These are phyloP conservation scores for Fusarium virguliforme DNA, from an alignment of 2,329 filamentous ascomycete species.

Conservation along the genomic window DNA sequence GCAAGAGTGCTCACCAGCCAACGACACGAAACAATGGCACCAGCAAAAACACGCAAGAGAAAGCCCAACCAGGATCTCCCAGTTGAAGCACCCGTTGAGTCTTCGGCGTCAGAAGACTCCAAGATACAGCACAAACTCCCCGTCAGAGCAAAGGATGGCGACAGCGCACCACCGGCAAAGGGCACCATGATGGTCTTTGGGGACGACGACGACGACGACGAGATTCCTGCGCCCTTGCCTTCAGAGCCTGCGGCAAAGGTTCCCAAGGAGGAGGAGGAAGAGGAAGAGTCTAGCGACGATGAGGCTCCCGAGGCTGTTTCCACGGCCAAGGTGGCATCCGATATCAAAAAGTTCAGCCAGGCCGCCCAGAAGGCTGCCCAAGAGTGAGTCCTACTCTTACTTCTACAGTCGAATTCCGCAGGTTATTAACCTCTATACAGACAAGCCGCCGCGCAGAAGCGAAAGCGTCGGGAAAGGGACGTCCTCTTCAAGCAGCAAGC, in stretches of 20 bases:
- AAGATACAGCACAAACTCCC: conserved; percentile 54
- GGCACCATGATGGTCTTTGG: conserved; percentile 56
- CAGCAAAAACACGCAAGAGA: conserved; percentile 52
- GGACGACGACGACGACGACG: conserved; percentile 56
- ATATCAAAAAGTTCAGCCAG: conserved; percentile 63
- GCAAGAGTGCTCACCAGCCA: conserved; percentile 16
- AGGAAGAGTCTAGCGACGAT: conserved; percentile 64
- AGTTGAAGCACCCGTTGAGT: conserved; percentile 25
- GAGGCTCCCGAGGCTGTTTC: conserved; percentile 74
- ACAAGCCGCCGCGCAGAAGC: conserved; percentile 67
- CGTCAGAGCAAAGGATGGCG: conserved; percentile 55
- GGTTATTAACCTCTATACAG: conserved; percentile 53
- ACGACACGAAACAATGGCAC: conserved; percentile 43
- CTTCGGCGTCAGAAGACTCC: conserved; percentile 34
- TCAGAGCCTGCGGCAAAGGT: conserved; percentile 36
- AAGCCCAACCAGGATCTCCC: conserved; percentile 48
- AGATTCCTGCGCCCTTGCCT: conserved; percentile 27
- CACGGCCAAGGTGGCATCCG: conserved; percentile 64
- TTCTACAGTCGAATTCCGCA: background rate
- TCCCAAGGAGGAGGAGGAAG: conserved; percentile 55
- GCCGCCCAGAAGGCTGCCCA: conserved; percentile 66
- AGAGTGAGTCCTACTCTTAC: conserved; percentile 60
- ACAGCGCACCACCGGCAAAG: conserved; percentile 41
- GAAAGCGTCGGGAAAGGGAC: conserved; percentile 71
- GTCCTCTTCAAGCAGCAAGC: conserved; percentile 71